Evolutionary conservation across 495 filamentous ascomycete species (phyloP).

Genomic region (Aspergillus sparsus): DNA sequence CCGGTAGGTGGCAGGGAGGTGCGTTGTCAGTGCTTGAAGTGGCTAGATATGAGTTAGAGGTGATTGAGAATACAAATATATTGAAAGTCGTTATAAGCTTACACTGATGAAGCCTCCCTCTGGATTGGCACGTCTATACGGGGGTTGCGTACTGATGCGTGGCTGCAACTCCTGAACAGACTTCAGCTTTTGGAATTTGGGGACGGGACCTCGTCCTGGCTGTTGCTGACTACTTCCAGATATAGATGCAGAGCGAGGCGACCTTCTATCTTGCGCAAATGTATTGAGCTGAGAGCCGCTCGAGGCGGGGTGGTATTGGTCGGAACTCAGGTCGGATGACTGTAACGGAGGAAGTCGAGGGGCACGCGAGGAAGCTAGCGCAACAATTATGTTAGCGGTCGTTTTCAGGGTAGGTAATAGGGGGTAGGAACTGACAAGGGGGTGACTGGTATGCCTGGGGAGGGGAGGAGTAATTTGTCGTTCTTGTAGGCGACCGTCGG

Average conservation of each 20-base stretch:
- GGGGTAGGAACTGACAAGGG: slow-evolving; percentile 50
- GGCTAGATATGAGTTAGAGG: slow-evolving; percentile 57
- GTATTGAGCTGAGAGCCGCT: slow-evolving; percentile 68
- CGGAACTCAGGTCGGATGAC: slow-evolving; percentile 59
- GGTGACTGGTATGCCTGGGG: slow-evolving; percentile 67
- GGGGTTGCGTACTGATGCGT: slow-evolving; percentile 80
- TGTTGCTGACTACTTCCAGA: slow-evolving; percentile 39
- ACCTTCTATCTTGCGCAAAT: slow-evolving; percentile 73
- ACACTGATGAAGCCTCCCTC: slow-evolving; percentile 99
- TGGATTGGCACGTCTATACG: slow-evolving; percentile 90
- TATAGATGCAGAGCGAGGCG: slow-evolving; percentile 58
- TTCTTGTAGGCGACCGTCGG: slow-evolving; percentile 61
- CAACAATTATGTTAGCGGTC: slow-evolving; percentile 2
- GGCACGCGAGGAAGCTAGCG: slow-evolving; percentile 39
- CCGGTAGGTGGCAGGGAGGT: slow-evolving; percentile 92
- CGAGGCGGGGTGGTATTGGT: slow-evolving; percentile 69
- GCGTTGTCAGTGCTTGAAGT: slow-evolving; percentile 90
- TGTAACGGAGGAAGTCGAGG: slow-evolving; percentile 69
- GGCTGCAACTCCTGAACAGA: slow-evolving; percentile 75
- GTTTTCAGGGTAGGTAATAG: slow-evolving; percentile 5
- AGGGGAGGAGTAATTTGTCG: slow-evolving; percentile 58
- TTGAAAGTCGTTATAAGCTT: slow-evolving; percentile 38
- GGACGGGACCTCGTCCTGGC: slow-evolving; percentile 70
- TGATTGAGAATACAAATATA: slow-evolving; percentile 8
- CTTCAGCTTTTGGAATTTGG: slow-evolving; percentile 79